Evolutionary conservation across 2,329 filamentous ascomycete genomes (phyloP).

Genomic region (Epicoccum sorghinum): DNA sequence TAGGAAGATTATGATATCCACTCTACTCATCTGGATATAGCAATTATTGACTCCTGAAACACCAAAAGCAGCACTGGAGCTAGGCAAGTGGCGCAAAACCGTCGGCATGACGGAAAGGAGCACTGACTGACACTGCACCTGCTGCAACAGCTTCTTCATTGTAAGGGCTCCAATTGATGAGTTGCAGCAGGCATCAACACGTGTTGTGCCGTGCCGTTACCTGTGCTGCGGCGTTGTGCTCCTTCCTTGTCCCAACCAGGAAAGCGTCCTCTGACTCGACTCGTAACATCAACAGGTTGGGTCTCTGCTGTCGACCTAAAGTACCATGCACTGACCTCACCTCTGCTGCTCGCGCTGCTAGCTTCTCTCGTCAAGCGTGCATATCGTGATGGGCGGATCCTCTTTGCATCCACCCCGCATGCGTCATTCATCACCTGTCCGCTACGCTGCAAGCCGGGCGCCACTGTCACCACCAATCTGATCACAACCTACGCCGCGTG

Average conservation of each 20-base stretch:
- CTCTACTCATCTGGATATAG: neutral
- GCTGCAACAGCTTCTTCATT: neutral
- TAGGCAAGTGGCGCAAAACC: conserved; percentile 14
- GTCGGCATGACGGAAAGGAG: conserved; percentile 8
- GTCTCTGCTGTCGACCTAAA: neutral
- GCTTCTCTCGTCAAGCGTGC: conserved; percentile 1
- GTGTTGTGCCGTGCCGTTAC: conserved; percentile 5
- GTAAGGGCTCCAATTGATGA: conserved; percentile 1
- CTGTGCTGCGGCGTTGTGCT: conserved; percentile 6
- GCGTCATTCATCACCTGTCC: conserved; percentile 15
- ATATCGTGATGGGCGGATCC: neutral
- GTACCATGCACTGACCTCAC: neutral
- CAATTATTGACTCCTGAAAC: conserved; percentile 9
- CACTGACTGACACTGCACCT: conserved; percentile 8
- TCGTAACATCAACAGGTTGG: conserved; percentile 1
- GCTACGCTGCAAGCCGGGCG: conserved; percentile 5
- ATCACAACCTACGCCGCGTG: neutral
- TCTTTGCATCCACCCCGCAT: conserved; percentile 7
- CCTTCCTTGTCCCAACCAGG: conserved; percentile 5
- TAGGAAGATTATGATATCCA: neutral
- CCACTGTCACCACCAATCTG: conserved; percentile 6
- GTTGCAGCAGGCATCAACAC: conserved; percentile 5
- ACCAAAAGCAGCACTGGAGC: conserved; percentile 15
- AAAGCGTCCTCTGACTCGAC: conserved; percentile 11
- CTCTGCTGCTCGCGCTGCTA: neutral